Evolutionary conservation across 495 filamentous ascomycete species (phyloP).

Genomic region (Trichoderma gamsii): DNA sequence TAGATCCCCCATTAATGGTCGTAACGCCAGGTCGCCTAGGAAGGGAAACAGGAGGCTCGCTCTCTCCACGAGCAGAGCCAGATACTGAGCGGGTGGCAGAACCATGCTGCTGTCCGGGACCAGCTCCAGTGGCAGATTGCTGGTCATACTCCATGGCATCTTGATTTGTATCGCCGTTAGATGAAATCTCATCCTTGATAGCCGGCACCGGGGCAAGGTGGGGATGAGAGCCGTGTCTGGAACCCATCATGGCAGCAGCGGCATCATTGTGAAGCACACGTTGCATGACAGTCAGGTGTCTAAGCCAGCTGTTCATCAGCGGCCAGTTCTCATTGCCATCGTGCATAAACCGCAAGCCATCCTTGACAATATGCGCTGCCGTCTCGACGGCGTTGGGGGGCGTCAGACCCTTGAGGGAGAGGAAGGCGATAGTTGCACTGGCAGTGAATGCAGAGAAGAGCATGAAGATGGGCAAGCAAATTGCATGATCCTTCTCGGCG

Average conservation of each 20-base stretch:
- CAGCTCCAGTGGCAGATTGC: conserved; percentile 24
- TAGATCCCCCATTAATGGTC: conserved; percentile 46
- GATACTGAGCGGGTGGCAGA: conserved; percentile 21
- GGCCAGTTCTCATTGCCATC: conserved; percentile 45
- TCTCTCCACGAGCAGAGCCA: conserved; percentile 26
- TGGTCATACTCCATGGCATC: conserved; percentile 45
- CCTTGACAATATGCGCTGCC: conserved; percentile 40
- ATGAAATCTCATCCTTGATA: conserved; percentile 42
- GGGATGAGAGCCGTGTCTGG: conserved; percentile 21
- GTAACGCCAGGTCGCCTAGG: conserved; percentile 41
- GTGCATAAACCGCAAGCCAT: conserved; percentile 43
- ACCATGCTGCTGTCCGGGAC: conserved; percentile 18
- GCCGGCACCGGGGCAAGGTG: conserved; percentile 21
- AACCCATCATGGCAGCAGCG: conserved; percentile 21
- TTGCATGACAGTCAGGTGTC: conserved; percentile 45
- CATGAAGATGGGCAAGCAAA: conserved; percentile 49
- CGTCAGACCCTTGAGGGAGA: conserved; percentile 43
- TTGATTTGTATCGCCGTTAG: conserved; percentile 37
- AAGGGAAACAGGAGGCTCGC: conserved; percentile 36
- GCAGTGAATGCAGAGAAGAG: conserved; percentile 47
- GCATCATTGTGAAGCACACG: conserved; percentile 37
- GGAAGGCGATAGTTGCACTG: conserved; percentile 45
- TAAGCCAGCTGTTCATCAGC: conserved; percentile 44
- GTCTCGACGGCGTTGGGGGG: conserved; percentile 41
- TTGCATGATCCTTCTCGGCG: conserved; percentile 41